Conservation (phyloP, 1,284 basidiomycete species). For the Sanguinoderma infundibulare region DNA sequence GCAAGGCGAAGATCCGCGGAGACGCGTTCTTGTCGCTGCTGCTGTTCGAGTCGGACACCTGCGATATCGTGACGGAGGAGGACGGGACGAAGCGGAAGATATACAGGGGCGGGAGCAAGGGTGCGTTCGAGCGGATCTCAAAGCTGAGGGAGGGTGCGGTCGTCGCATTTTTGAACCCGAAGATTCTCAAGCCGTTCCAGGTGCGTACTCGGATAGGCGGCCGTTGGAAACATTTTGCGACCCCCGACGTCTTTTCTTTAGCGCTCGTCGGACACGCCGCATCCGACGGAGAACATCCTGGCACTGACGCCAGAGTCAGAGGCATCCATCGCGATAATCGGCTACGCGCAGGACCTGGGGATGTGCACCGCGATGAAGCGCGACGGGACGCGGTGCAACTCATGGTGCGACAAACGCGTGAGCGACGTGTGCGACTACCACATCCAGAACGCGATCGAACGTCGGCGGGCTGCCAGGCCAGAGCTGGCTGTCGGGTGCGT, state of each 20-base stretch:
- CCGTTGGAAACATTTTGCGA: background rate
- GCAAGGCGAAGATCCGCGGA: constrained; percentile 66
- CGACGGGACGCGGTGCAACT: constrained; percentile 82
- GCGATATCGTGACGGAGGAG: constrained; percentile 55
- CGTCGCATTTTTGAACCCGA: constrained; percentile 88
- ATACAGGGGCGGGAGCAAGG: constrained; percentile 88
- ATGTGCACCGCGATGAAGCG: constrained; percentile 78
- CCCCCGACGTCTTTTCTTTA: constrained; percentile 27
- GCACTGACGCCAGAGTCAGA: constrained; percentile 87
- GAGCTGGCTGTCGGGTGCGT: constrained; percentile 84
- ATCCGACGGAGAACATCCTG: constrained; percentile 81
- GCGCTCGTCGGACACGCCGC: constrained; percentile 63
- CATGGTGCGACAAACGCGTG: constrained; percentile 87
- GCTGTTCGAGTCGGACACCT: constrained; percentile 86
- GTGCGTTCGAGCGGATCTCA: constrained; percentile 89
- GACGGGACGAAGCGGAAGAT: constrained; percentile 58
- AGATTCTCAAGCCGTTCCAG: constrained; percentile 83
- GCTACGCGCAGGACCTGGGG: constrained; percentile 84
- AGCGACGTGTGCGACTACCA: constrained; percentile 91
- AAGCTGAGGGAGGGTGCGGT: constrained; percentile 89
- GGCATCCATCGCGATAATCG: constrained; percentile 83
- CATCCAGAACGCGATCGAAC: constrained; percentile 80
- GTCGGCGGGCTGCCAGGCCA: constrained; percentile 69
- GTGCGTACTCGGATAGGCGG: constrained; percentile 44
- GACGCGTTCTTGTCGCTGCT: constrained; percentile 85